Evolutionary conservation across 2,329 filamentous ascomycete species (phyloP).

Genomic region (Scleromitrula shiraiana): DNA sequence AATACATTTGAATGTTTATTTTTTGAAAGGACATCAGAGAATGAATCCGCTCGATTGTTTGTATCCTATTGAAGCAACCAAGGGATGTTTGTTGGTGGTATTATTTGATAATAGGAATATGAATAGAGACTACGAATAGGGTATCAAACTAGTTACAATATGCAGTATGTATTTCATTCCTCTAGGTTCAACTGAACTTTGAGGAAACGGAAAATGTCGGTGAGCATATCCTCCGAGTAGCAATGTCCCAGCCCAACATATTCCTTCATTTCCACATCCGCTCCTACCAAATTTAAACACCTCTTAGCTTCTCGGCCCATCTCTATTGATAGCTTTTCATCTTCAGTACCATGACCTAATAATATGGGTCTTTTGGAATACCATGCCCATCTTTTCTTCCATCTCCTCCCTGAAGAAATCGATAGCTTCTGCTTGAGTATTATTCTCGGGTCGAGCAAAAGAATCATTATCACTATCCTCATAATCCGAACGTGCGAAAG

Average conservation of each 20-base stretch:
- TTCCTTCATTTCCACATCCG: slow-evolving; percentile 31
- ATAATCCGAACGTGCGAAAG: slow-evolving; percentile 11
- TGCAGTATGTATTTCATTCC: too few species aligned
- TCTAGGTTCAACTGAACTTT: slow-evolving; percentile 8
- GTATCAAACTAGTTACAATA: too few species aligned
- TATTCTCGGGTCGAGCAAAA: too few species aligned
- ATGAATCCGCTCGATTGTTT: too few species aligned
- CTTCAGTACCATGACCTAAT: slow-evolving; percentile 40
- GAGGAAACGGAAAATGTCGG: slow-evolving; percentile 32
- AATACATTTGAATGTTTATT: too few species aligned
- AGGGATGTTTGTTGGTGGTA: too few species aligned
- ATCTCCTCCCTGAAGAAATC: slow-evolving; percentile 15
- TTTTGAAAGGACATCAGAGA: too few species aligned
- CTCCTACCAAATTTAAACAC: slow-evolving; percentile 31
- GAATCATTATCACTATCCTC: slow-evolving; percentile 3
- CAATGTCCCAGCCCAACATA: slow-evolving; percentile 40
- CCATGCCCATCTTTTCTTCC: not conserved
- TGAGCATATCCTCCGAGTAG: slow-evolving; percentile 36
- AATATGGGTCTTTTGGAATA: slow-evolving; percentile 34
- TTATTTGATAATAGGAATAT: too few species aligned
- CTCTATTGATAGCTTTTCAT: slow-evolving; percentile 34
- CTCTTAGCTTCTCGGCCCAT: slow-evolving; percentile 31
- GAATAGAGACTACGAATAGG: too few species aligned
- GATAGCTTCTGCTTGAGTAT: slow-evolving; percentile 6
- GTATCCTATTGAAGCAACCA: too few species aligned